Conservation (phyloP, 805 yeast species). For the Gaillardinia entomophila region DNA sequence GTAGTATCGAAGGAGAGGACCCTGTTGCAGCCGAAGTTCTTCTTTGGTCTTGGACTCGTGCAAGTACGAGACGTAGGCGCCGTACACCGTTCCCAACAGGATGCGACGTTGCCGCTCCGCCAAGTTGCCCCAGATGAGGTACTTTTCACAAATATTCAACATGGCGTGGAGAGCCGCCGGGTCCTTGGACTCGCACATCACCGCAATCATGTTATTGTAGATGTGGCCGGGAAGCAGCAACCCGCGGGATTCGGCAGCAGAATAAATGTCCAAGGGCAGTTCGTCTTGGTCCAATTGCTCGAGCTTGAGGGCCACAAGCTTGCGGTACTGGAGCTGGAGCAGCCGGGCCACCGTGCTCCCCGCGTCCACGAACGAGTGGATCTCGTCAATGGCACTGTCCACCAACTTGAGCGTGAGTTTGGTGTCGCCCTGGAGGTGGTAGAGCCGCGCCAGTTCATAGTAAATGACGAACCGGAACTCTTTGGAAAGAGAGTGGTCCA, state of each 20-base stretch:
- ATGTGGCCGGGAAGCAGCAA: conserved; percentile 15
- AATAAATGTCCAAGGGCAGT: conserved; percentile 8
- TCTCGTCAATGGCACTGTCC: conserved; percentile 19
- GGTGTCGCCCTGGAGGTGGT: conserved; percentile 16
- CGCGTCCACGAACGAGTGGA: conserved; percentile 11
- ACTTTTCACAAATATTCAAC: conserved; percentile 21
- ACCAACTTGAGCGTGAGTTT: conserved; percentile 17
- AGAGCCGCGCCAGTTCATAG: conserved; percentile 23
- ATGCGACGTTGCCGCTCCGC: conserved; percentile 17
- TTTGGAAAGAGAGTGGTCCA: conserved; percentile 15
- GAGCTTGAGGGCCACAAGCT: conserved; percentile 12
- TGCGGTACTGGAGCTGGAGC: conserved; percentile 12
- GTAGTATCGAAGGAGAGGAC: conserved; percentile 21
- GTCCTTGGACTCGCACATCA: conserved; percentile 2
- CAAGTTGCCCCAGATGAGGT: conserved; percentile 26
- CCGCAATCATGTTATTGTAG: conserved; percentile 8
- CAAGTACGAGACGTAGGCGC: conserved; percentile 8
- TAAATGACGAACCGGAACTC: conserved; percentile 19
- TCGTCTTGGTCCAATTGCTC: conserved; percentile 3
- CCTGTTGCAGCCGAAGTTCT: conserved; percentile 9
- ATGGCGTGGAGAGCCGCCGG: conserved; percentile 7
- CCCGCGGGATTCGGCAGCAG: conserved; percentile 2
- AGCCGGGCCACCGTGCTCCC: conserved; percentile 7
- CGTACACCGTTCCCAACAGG: no score
- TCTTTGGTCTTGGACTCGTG: conserved; percentile 11